Evolutionary conservation across 768 basidiomycete species (phyloP), one percentile per base, ranked within the genome.

Genomic region (Udeniomyces megalosporus): DNA sequence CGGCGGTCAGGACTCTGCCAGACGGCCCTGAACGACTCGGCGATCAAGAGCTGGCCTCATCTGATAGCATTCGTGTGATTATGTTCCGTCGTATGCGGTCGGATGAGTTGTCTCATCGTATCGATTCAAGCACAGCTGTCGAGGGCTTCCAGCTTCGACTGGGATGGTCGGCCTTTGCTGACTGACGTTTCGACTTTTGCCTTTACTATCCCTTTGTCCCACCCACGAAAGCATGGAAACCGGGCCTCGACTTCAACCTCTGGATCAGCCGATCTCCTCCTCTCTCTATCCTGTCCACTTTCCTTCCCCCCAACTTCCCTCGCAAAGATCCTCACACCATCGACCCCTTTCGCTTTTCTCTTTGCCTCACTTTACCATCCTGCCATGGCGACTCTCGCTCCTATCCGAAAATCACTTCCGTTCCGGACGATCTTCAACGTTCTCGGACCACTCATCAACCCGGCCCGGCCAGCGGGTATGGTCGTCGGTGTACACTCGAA

Each of bases 361-460:
- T 83, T 93, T 65, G 95, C 89, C 0, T 85, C 90, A 0, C 85
- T 92, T 71, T 96, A 90, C 74, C 91, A 97, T 74, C 92, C 92
- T 1, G 74, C 85, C 0, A 79, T 96, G 51, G 87, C 85, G 5
- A 75, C 80, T 60, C 78, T 97, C 67, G 85, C 85, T 0, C 90
- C 93, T 0, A 81, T 85, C 70, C 84, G 93, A 59, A 86, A 85
- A 69, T 76, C 82, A 0, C 81, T 97, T 58, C 89, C 90, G 50
- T 96, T 93, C 77, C 84, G 91, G 50, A 96, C 93, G 10, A 84
- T 99, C 77, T 96, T 95, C 80, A 97, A 99, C 75, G 76, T 91
- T 62, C 78, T 96, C 34, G 92, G 95, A 0, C 95, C 93, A 0
- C 80, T 97, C 44, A 85, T 93, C 74, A 96, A 93, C 74, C 95